Conservation (phyloP, 768 basidiomycete genomes). For the Scleroderma citrinum region DNA sequence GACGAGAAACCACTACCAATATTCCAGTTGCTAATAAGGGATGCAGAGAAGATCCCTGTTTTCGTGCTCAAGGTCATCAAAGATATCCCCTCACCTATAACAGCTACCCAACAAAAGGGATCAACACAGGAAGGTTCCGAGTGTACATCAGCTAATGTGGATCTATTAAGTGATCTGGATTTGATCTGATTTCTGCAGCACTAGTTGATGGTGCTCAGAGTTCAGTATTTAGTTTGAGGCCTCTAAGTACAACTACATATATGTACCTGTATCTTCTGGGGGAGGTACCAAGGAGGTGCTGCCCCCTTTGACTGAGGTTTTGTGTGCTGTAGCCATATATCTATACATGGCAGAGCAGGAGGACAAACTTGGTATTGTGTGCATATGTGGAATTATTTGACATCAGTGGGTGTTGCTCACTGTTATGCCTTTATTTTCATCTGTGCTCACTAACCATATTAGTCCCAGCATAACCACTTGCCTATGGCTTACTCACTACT, state of each 20-base stretch:
- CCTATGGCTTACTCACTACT: too few species aligned
- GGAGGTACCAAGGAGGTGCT: slow-evolving; percentile 41
- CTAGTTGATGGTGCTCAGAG: slow-evolving; percentile 26
- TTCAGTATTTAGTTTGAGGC: slow-evolving; percentile 18
- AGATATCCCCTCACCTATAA: slow-evolving; percentile 96
- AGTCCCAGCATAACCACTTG: too few species aligned
- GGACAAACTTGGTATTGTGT: slow-evolving; percentile 99
- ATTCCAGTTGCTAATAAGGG: slow-evolving; percentile 94
- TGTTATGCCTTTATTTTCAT: too few species aligned
- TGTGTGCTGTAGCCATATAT: slow-evolving; percentile 96
- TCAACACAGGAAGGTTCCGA: slow-evolving; percentile 68
- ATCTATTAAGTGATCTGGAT: slow-evolving; percentile 30
- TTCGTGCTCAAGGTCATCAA: slow-evolving; percentile 95
- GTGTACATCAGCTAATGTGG: too few species aligned
- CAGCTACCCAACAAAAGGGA: slow-evolving; percentile 93
- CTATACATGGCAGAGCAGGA: slow-evolving; percentile 98
- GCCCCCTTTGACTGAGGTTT: slow-evolving; percentile 47
- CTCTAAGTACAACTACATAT: slow-evolving; percentile 15
- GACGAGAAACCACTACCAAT: slow-evolving; percentile 96
- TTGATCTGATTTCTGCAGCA: slow-evolving; percentile 27
- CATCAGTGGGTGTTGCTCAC: slow-evolving; percentile 1
- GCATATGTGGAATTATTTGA: slow-evolving; percentile 29
- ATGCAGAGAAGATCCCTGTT: slow-evolving; percentile 94
- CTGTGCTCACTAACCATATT: too few species aligned
- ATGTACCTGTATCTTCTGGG: slow-evolving; percentile 29